Base-by-base conservation (phyloP, 495 filamentous ascomycete genomes). In the Talaromyces thailandensis region DNA sequence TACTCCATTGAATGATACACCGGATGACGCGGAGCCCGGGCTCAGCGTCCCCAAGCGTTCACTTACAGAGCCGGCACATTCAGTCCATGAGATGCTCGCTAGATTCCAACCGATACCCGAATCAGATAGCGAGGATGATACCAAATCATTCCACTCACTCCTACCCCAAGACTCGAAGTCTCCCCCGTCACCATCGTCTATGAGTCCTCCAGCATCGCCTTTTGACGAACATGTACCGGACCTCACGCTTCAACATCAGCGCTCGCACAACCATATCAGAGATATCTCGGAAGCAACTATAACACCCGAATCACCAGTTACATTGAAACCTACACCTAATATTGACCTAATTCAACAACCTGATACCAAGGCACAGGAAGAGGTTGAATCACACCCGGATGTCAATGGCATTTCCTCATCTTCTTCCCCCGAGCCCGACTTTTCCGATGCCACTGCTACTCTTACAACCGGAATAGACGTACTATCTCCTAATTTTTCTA, bases 111-210 rank as follows among this genome's bases (percentile, higher is more conserved):
- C 75, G 26, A 69, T 69, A n/a, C 25, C 69, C 8, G 69, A 71
- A 59, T 55, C 68, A 43, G 68, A 71, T 18, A 56, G 63, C 40
- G 69, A 74, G 51, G 62, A 69, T 55, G 77, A 79, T 26, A 75
- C 79, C 11, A 83, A 85, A 29, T 85, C 84, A 4, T 83, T 85
- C 58, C 81, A 85, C 64, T 90, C 88, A 3, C 81, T 84, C 66
- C 79, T 80, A 53, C 78, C 80, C n/a, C 71, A 79, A 9, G 67
- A 70, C 28, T 74, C 76, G 14, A 73, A 81, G 26, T 68, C 79
- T 21, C 70, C 78, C 58, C 75, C 79, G 16, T 82, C 84, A 21
- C 77, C 81, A 40, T 71, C 80, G 12, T 68, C 74, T 40, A 75
- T 77, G 5, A 69, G 70, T 6, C 72, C 69, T 11, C 79, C 79